Conservation (phyloP, 495 filamentous ascomycete genomes). For the Pyrenula massariospora region DNA sequence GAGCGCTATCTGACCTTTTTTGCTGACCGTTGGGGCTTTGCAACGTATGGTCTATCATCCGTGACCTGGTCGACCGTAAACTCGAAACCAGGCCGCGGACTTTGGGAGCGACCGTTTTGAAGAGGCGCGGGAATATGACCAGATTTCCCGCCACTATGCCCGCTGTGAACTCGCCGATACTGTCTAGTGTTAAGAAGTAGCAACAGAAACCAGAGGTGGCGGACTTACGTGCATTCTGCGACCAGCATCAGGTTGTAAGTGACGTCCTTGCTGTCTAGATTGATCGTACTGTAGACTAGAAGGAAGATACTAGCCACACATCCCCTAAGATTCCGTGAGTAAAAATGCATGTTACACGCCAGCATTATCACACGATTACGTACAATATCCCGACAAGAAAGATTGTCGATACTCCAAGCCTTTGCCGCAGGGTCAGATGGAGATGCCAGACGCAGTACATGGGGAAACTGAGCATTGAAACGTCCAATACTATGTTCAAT, state of each 20-base stretch:
- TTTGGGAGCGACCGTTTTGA: background rate
- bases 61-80: background rate
- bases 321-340: background rate
- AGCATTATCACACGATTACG: background rate
- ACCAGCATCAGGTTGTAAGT: conserved; percentile 14
- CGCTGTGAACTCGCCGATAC: conserved; percentile 3
- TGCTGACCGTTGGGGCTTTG: background rate
- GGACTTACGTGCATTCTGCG: conserved; percentile 10
- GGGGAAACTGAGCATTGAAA: conserved; percentile 23
- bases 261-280: conserved; percentile 8
- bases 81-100: background rate
- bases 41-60: background rate
- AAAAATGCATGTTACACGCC: background rate
- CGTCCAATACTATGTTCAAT: conserved; percentile 24
- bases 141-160: conserved; percentile 8
- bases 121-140: background rate
- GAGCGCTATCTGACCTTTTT: background rate
- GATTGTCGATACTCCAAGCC: conserved; percentile 10
- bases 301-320: conserved; percentile 16
- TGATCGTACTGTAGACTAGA: conserved; percentile 11
- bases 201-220: background rate
- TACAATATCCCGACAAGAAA: background rate
- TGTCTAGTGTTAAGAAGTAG: background rate
- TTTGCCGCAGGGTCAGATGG: conserved; percentile 19
- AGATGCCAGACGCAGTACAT: conserved; percentile 22